Percentiles rank a stretch among this genome's conserved stretches.
These are phyloP conservation scores for Geotrichum macrosporum DNA, from an alignment of 1,139 yeast species.

Conservation along the genomic window DNA sequence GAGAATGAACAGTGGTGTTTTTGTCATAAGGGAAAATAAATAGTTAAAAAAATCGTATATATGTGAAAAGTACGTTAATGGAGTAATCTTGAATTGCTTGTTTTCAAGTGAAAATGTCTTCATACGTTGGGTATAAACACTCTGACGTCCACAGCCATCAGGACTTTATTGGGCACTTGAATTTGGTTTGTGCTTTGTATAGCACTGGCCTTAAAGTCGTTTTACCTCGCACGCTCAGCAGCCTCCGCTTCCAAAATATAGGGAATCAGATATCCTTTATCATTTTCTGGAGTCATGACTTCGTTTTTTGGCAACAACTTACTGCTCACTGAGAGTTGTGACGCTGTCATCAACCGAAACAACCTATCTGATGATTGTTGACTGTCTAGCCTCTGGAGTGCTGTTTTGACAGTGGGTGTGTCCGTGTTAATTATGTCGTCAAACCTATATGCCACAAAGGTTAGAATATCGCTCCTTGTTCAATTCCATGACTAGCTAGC, in stretches of 20 bases:
- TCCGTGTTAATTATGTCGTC: slow-evolving; percentile 88
- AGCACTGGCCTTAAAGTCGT: slow-evolving; percentile 58
- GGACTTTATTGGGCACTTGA: too few relatives aligned
- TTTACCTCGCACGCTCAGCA: slow-evolving; percentile 85
- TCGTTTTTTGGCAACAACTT: slow-evolving; percentile 78
- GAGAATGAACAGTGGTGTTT: too few relatives aligned
- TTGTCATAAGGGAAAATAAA: too few relatives aligned
- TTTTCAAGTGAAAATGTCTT: too few relatives aligned
- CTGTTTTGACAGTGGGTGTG: slow-evolving; percentile 78
- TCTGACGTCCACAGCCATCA: too few relatives aligned
- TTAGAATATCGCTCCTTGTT: too few relatives aligned
- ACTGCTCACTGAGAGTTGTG: slow-evolving; percentile 78
- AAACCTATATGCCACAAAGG: slow-evolving; percentile 40
- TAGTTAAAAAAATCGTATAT: too few relatives aligned
- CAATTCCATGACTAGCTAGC: too few relatives aligned
- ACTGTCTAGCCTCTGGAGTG: slow-evolving; percentile 78
- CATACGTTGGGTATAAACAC: too few relatives aligned
- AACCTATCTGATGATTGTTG: slow-evolving; percentile 83
- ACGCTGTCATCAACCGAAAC: slow-evolving; percentile 86
- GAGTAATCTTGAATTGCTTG: too few relatives aligned
- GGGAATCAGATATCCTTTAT: slow-evolving; percentile 78
- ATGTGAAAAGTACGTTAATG: too few relatives aligned
- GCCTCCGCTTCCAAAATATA: slow-evolving; percentile 91
- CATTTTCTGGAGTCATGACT: slow-evolving; percentile 75
- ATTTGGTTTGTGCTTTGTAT: too few relatives aligned